Conservation (phyloP, 768 basidiomycete species). For the Leccinum subtestaceum region DNA sequence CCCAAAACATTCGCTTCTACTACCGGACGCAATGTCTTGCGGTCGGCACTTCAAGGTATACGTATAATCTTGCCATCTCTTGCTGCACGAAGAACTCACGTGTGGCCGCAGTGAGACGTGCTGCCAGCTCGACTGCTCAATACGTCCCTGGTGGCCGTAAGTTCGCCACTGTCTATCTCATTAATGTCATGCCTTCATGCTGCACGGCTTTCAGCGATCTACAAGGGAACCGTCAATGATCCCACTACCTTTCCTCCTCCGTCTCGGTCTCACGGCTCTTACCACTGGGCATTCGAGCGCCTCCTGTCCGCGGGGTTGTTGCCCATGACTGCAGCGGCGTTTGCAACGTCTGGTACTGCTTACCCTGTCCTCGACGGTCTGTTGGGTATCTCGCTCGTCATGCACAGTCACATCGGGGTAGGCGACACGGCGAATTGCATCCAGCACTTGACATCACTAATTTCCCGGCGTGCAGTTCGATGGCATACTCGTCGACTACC, state of each 20-base stretch:
- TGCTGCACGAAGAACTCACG: background rate
- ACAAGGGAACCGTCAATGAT: slow-evolving; percentile 93
- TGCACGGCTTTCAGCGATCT: slow-evolving; percentile 54
- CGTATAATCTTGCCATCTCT: background rate
- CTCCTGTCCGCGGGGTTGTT: slow-evolving; percentile 84
- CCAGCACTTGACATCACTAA: background rate
- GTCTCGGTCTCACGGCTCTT: slow-evolving; percentile 79
- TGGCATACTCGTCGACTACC: slow-evolving; percentile 76
- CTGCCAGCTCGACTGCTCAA: slow-evolving; percentile 33
- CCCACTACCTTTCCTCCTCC: slow-evolving; percentile 86
- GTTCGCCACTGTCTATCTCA: slow-evolving; percentile 27
- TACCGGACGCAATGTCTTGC: slow-evolving; percentile 38
- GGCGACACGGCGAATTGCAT: slow-evolving; percentile 16
- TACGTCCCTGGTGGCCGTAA: slow-evolving; percentile 73
- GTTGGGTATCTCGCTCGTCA: slow-evolving; percentile 80
- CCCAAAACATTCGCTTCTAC: slow-evolving; percentile 40
- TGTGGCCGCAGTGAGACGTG: slow-evolving; percentile 37
- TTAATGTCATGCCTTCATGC: background rate
- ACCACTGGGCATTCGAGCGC: slow-evolving; percentile 93
- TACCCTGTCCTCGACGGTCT: slow-evolving; percentile 90
- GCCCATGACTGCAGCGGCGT: slow-evolving; percentile 84
- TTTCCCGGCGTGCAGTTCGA: slow-evolving; percentile 55
- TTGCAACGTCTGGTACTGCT: slow-evolving; percentile 68
- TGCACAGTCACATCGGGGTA: slow-evolving; percentile 96
- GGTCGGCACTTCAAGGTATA: slow-evolving; percentile 43